Evolutionary conservation across 352 stramenopile genomes (phyloP).

Genomic region (Pilasporangium apinafurcum): DNA sequence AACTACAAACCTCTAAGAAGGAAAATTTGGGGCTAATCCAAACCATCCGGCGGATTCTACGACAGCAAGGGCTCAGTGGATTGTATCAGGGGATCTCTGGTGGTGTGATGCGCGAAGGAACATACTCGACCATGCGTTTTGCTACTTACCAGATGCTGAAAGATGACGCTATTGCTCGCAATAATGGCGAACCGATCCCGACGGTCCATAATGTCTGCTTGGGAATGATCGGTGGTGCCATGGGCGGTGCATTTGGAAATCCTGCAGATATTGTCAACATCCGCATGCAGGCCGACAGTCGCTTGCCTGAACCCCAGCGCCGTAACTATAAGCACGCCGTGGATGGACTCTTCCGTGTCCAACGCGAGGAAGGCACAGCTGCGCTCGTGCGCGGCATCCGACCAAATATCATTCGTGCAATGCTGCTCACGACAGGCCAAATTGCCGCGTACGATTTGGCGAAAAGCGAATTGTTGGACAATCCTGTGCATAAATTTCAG

Average conservation of each 20-base stretch:
- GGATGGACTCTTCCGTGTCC: conserved; percentile 59
- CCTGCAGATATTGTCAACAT: conserved; percentile 82
- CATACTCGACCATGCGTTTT: conserved; percentile 82
- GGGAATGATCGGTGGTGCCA: conserved; percentile 57
- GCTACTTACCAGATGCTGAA: conserved; percentile 82
- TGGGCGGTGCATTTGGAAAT: conserved; percentile 66
- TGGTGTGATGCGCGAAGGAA: conserved; percentile 73
- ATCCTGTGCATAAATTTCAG: conserved; percentile 28
- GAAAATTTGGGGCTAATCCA: conserved; percentile 51
- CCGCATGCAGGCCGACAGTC: conserved; percentile 76
- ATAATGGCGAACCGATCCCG: conserved; percentile 57
- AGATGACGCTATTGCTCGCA: conserved; percentile 59
- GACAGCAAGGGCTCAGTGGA: conserved; percentile 54
- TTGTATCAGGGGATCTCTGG: conserved; percentile 81
- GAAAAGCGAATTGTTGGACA: conserved; percentile 51
- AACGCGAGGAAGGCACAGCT: conserved; percentile 52
- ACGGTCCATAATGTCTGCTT: conserved; percentile 65
- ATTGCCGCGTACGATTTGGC: conserved; percentile 80
- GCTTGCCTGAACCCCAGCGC: conserved; percentile 46
- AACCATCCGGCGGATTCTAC: conserved; percentile 45
- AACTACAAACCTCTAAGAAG: conserved; percentile 75
- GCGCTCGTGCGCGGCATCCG: conserved; percentile 67
- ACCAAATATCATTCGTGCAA: conserved; percentile 80
- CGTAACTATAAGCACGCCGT: conserved; percentile 82
- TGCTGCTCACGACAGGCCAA: conserved; percentile 77